A percentile compares a stretch with the other conserved stretches of the same genome.
Evolutionary conservation across 1,284 basidiomycete genomes (phyloP).

Genomic region (Meira miltonrushii): DNA sequence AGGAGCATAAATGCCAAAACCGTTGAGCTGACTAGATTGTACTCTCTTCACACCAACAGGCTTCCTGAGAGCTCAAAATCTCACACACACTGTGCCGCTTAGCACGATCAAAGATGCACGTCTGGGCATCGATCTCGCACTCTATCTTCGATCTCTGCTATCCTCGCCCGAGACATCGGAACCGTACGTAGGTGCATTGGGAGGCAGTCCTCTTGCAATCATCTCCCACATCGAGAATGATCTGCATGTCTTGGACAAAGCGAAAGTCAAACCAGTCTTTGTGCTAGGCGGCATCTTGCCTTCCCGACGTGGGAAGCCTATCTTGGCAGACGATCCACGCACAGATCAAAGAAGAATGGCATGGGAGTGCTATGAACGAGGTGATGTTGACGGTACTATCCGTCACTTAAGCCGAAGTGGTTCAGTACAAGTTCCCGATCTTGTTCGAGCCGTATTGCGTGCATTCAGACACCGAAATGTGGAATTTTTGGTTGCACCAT

Average conservation of each 20-base stretch:
- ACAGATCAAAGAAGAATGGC: constrained; percentile 36
- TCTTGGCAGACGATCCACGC: constrained; percentile 44
- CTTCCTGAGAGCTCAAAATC: constrained; percentile 70
- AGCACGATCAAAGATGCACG: constrained; percentile 81
- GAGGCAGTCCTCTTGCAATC: constrained; percentile 71
- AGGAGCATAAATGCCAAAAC: background rate
- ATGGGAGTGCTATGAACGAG: constrained; percentile 49
- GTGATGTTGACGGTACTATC: constrained; percentile 70
- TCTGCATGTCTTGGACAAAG: constrained; percentile 79
- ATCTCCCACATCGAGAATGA: constrained; percentile 75
- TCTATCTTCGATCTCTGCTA: constrained; percentile 77
- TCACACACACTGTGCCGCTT: constrained; percentile 75
- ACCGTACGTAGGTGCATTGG: constrained; percentile 85
- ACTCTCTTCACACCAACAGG: background rate
- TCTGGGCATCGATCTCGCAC: constrained; percentile 90
- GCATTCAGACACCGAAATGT: constrained; percentile 92
- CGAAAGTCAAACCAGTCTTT: constrained; percentile 92
- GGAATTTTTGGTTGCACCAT: constrained; percentile 93
- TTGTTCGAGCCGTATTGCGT: constrained; percentile 83
- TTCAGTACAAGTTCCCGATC: constrained; percentile 62
- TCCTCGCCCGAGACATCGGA: constrained; percentile 71
- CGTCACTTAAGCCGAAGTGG: constrained; percentile 71
- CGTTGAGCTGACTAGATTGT: no score
- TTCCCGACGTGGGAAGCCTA: constrained; percentile 21
- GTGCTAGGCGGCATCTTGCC: constrained; percentile 73